Conservation (phyloP, 1,139 yeast genomes). For the Candida sp. region DNA sequence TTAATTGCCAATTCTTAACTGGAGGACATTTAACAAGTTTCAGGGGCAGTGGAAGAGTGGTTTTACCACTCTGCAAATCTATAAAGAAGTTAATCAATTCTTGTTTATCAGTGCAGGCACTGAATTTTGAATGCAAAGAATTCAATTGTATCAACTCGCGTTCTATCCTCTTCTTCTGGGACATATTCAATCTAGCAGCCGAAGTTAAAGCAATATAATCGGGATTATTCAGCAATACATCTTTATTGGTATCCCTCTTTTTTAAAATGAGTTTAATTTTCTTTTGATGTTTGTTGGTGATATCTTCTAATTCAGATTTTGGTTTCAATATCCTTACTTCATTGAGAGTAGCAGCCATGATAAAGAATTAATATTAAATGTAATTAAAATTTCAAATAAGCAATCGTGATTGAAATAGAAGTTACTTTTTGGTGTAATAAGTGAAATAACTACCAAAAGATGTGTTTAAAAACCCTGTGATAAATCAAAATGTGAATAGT, state of each 20-base stretch:
- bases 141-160: slow-evolving; percentile 33
- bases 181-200: slow-evolving; percentile 27
- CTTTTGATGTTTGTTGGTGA: slow-evolving; percentile 17
- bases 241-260: neutral
- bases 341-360: slow-evolving; percentile 25
- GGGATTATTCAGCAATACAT: slow-evolving; percentile 23
- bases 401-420: too few species aligned
- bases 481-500: too few species aligned
- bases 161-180: slow-evolving; percentile 21
- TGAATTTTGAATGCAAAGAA: slow-evolving; percentile 16
- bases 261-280: neutral
- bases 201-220: slow-evolving; percentile 40
- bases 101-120: slow-evolving; percentile 14
- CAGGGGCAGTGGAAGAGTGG: slow-evolving; percentile 34
- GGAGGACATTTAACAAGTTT: slow-evolving; percentile 33
- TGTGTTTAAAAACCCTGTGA: too few species aligned
- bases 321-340: slow-evolving; percentile 23
- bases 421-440: too few species aligned
- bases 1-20: slow-evolving; percentile 14
- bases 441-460: too few species aligned
- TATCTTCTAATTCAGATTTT: slow-evolving; percentile 31
- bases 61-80: slow-evolving; percentile 25
- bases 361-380: too few species aligned
- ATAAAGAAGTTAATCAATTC: slow-evolving; percentile 26
- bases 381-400: too few species aligned